A percentile compares a stretch with the other conserved stretches of the same genome.
These are phyloP conservation scores for Voacanga thouarsii DNA, from an alignment of 257 asterid genomes.

Conservation along the genomic window DNA sequence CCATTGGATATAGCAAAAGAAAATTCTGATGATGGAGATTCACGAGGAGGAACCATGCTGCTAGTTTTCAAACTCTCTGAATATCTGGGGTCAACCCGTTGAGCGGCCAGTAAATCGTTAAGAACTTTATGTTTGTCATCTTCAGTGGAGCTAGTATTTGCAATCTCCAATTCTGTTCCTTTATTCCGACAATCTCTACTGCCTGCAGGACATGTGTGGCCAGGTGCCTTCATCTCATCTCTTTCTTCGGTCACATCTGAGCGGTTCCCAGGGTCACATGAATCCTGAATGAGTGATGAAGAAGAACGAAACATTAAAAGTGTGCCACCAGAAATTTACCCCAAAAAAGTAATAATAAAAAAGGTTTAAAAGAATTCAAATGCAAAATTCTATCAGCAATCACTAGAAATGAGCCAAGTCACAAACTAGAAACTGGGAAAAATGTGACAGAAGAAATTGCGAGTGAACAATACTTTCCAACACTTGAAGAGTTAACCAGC, in stretches of 20 bases:
- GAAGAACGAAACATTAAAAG: neutral
- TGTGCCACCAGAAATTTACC: neutral
- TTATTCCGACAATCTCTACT: slow-evolving; percentile 13
- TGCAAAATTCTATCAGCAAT: neutral
- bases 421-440: neutral
- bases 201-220: slow-evolving; percentile 24
- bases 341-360: neutral
- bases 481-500: neutral
- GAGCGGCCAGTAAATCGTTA: slow-evolving; percentile 16
- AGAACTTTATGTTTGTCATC: slow-evolving; percentile 25
- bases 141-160: slow-evolving; percentile 21
- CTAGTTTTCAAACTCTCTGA: slow-evolving; percentile 22
- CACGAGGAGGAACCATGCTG: slow-evolving; percentile 23
- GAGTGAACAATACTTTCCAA: neutral
- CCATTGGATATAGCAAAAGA: slow-evolving; percentile 36
- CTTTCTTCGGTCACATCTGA: slow-evolving; percentile 84
- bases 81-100: slow-evolving; percentile 18
- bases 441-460: neutral
- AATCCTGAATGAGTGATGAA: slow-evolving; percentile 49
- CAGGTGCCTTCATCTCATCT: slow-evolving; percentile 47
- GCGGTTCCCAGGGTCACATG: slow-evolving; percentile 66
- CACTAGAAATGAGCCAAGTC: slow-evolving; percentile 4
- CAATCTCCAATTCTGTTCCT: slow-evolving; percentile 26
- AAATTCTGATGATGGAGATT: slow-evolving; percentile 34
- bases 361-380: neutral